Evolutionary conservation across 176 grass and related monocot species (phyloP).

Genomic region (Zizania latifolia): DNA sequence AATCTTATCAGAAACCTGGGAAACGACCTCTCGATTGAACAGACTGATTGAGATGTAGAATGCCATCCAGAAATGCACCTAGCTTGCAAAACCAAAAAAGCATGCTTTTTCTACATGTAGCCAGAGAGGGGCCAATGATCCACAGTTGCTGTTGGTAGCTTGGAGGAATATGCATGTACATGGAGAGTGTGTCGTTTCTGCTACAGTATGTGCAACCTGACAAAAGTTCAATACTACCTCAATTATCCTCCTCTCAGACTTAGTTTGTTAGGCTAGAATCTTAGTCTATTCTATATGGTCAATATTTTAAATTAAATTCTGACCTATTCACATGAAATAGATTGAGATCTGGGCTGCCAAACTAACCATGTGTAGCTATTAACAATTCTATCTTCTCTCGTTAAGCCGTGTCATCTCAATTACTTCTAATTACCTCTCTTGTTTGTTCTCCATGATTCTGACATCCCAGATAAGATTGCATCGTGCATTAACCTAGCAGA

Average conservation of each 20-base stretch:
- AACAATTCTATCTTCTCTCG: no score
- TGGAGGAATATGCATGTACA: conserved; percentile 13
- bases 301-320: no score
- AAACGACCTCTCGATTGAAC: conserved; percentile 7
- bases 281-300: no score
- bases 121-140: neutral
- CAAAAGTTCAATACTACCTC: neutral
- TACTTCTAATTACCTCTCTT: no score
- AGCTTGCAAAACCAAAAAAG: neutral
- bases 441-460: no score
- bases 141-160: neutral
- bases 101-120: neutral
- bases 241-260: no score
- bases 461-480: neutral
- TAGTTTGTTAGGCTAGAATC: no score
- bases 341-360: no score
- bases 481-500: neutral
- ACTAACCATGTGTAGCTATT: no score
- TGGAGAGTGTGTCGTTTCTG: neutral
- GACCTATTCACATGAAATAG: no score
- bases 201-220: neutral
- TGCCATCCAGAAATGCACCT: neutral
- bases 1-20: conserved; percentile 20
- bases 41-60: neutral
- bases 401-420: no score